These are phyloP conservation scores for Eleusine coracana DNA, from an alignment of 176 grass and related monocot genomes.

Conservation along the genomic window DNA sequence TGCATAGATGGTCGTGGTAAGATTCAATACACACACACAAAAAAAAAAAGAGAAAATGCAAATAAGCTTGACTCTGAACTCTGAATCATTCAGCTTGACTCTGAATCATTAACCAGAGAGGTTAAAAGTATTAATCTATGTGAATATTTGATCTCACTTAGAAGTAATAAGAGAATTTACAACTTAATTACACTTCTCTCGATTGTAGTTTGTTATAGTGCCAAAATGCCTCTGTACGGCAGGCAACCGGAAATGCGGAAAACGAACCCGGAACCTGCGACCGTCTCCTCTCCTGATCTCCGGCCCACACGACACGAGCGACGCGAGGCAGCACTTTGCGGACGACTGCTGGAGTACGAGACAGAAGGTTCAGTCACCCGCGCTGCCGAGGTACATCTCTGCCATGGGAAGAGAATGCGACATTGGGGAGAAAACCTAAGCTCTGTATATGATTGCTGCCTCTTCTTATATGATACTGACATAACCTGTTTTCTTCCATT, in stretches of 20 bases:
- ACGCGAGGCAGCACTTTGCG: neutral
- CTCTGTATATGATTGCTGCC: neutral
- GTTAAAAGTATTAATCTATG: too few species aligned
- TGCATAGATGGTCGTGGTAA: too few species aligned
- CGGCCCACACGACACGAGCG: neutral
- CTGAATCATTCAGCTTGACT: too few species aligned
- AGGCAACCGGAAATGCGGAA: neutral
- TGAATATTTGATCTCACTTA: too few species aligned
- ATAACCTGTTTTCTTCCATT: neutral
- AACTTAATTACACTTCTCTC: too few species aligned
- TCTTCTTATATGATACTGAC: neutral
- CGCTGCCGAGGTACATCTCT: neutral
- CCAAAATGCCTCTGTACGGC: too few species aligned
- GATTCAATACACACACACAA: neutral
- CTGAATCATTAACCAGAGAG: too few species aligned
- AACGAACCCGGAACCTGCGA: neutral
- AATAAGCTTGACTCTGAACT: too few species aligned
- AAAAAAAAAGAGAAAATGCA: too few species aligned
- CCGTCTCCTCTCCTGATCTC: neutral
- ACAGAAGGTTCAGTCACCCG: neutral
- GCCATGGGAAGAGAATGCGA: too few species aligned
- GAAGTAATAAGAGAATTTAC: too few species aligned
- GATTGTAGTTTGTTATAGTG: too few species aligned
- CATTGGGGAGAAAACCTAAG: neutral
- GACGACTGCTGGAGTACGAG: neutral